Evolutionary conservation across 768 basidiomycete genomes (phyloP), one percentile per base, ranked within the genome.

Genomic region (Gloeopeniophorella convolvens): DNA sequence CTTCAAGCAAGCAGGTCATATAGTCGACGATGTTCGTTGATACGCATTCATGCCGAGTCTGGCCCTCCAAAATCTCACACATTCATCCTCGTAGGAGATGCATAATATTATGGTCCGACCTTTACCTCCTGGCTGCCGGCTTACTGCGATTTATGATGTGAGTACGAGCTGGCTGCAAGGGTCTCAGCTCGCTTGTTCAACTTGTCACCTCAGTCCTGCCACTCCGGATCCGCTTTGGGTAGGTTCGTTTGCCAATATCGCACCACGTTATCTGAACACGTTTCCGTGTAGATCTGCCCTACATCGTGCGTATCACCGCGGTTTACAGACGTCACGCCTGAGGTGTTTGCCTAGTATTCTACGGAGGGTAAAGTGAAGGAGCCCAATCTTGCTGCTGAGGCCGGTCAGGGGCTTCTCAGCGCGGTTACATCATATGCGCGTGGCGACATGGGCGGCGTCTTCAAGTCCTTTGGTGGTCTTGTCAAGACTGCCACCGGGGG

Each of bases 321-420:
- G 30, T 34, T 12, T 12, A 53, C 12, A 16, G 18, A 24, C 34
- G 10, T 18, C 34, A n/a, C n/a, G n/a, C n/a, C n/a, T n/a, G n/a
- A n/a, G n/a, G n/a, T n/a, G n/a, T n/a, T n/a, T n/a, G n/a, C 13
- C 10, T 47, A 88, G 82, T 97, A 97, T 68, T 91, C 91, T 18
- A 95, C 92, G 6, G 91, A 97, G 69, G 93, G 93, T 42, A 92
- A 89, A 63, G 70, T 97, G 63, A 96, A 97, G 66, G 92, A 96
- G 63, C 92, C 94, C 28, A 94, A 96, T 62, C 69, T 92, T 13
- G 82, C 83, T 10, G 77, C 83, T 8, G 92, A 89, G 62, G 93
- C 94, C 4, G 93, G 92, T 0, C 80, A 89, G 62, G 90, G 89
- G 7, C 70, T 96, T 4, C 65, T 95, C n/a, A 77, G 78, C 20